phyloP scores from a whole-genome alignment of 2,329 filamentous ascomycete genomes.

The Botrytis tulipae region DNA sequence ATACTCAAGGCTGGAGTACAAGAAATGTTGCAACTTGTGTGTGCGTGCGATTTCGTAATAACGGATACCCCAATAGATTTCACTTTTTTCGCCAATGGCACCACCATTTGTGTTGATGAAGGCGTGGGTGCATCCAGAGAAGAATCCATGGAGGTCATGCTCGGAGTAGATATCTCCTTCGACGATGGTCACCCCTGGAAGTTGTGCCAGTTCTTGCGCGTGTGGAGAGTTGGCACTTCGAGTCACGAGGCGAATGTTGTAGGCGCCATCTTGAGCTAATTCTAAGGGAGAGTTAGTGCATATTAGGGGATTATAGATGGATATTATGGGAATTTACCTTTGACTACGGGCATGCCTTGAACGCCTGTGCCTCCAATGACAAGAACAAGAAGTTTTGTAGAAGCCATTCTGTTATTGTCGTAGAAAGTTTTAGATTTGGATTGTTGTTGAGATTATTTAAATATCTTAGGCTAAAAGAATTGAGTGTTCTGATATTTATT shows the following conservation, averaged over 20 bases:
- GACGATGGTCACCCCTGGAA: slow-evolving; percentile 43
- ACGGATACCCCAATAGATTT: slow-evolving; percentile 42
- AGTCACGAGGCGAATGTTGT: slow-evolving; percentile 41
- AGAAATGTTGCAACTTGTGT: slow-evolving; percentile 34
- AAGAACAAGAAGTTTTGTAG: slow-evolving; percentile 52
- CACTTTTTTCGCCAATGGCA: slow-evolving; percentile 39
- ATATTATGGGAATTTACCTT: slow-evolving; percentile 29
- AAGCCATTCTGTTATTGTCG: background rate
- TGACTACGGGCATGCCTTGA: slow-evolving; percentile 41
- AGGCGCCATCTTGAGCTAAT: slow-evolving; percentile 19
- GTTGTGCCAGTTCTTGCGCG: slow-evolving; percentile 38
- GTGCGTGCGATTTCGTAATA: slow-evolving; percentile 37
- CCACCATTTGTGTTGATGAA: slow-evolving; percentile 46
- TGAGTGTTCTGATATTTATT: too few relatives aligned
- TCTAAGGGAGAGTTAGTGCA: background rate
- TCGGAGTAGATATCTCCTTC: slow-evolving; percentile 42
- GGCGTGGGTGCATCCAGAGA: slow-evolving; percentile 39
- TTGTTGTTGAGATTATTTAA: background rate
- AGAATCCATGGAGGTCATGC: slow-evolving; percentile 39
- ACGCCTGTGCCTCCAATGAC: slow-evolving; percentile 43
- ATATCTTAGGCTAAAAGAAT: background rate
- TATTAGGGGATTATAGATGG: slow-evolving; percentile 28
- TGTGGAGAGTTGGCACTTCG: slow-evolving; percentile 39
- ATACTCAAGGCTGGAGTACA: slow-evolving; percentile 43
- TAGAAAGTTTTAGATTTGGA: background rate